Conservation (phyloP, 2,329 filamentous ascomycete genomes). For the Colletotrichum sp. region DNA sequence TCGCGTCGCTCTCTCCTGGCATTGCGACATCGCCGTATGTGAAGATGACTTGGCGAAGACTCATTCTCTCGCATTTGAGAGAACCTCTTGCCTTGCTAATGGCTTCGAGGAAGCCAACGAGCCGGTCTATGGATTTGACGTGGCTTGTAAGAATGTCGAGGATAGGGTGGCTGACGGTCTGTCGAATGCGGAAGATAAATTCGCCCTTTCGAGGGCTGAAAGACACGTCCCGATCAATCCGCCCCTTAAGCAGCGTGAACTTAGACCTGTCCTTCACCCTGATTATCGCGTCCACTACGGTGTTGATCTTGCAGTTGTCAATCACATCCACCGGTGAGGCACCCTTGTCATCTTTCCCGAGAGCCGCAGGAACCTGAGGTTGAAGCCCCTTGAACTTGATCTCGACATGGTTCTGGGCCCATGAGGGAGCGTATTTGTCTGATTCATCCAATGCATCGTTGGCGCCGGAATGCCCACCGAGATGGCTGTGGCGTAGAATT, state of each 20-base stretch:
- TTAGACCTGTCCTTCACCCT: slow-evolving; percentile 57
- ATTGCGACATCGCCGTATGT: slow-evolving; percentile 59
- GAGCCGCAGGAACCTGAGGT: slow-evolving; percentile 19
- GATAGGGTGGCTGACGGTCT: slow-evolving; percentile 63
- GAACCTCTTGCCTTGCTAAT: slow-evolving; percentile 61
- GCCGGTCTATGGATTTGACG: slow-evolving; percentile 70
- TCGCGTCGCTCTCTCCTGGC: slow-evolving; percentile 15
- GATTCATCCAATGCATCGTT: slow-evolving; percentile 22
- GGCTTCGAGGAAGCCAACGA: slow-evolving; percentile 73
- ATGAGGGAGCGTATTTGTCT: slow-evolving; percentile 36
- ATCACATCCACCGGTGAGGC: neutral
- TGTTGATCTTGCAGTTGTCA: slow-evolving; percentile 5
- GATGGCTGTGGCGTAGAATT: slow-evolving; percentile 24
- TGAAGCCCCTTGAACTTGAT: slow-evolving; percentile 60
- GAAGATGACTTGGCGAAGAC: slow-evolving; percentile 69
- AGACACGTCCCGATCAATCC: slow-evolving; percentile 65
- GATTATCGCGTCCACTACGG: slow-evolving; percentile 53
- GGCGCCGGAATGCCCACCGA: neutral
- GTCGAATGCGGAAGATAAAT: slow-evolving; percentile 66
- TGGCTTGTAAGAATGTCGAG: slow-evolving; percentile 64
- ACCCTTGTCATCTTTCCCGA: neutral
- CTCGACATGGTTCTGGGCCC: slow-evolving; percentile 65
- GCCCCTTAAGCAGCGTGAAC: slow-evolving; percentile 59
- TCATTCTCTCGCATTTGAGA: slow-evolving; percentile 63
- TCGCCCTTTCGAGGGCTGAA: slow-evolving; percentile 65